phyloP scores from a whole-genome alignment of 1,284 basidiomycete genomes.

The Ganoderma leucocontextum region DNA sequence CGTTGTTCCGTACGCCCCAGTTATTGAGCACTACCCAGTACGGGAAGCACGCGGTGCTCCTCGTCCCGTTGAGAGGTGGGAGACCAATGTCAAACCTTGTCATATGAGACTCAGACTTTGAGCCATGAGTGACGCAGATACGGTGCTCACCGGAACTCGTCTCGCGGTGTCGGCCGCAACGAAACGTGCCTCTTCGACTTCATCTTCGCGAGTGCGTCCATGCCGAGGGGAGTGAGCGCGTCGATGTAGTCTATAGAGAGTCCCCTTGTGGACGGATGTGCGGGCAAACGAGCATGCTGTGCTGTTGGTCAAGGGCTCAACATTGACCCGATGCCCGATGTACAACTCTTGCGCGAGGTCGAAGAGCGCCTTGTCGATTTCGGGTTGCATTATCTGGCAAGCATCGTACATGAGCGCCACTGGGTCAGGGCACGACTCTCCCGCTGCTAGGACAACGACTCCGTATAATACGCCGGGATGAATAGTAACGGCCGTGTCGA shows the following conservation, averaged over 20 bases:
- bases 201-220: conserved; percentile 40
- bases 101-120: not conserved
- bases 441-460: conserved; percentile 54
- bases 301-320: conserved; percentile 27
- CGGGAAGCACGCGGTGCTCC: conserved; percentile 45
- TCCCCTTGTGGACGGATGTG: conserved; percentile 44
- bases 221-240: conserved; percentile 43
- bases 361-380: conserved; percentile 47
- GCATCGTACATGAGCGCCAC: conserved; percentile 47
- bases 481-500: conserved; percentile 53
- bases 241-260: conserved; percentile 47
- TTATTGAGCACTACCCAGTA: conserved; percentile 37
- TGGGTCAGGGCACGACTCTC: conserved; percentile 46
- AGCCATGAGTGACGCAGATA: not conserved
- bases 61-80: conserved; percentile 44
- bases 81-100: too few relatives aligned
- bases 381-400: conserved; percentile 50
- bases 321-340: conserved; percentile 46
- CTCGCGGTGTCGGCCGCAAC: conserved; percentile 47
- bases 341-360: conserved; percentile 43
- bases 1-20: conserved; percentile 35
- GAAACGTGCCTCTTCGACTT: conserved; percentile 39
- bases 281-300: conserved; percentile 32
- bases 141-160: conserved; percentile 48
- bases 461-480: conserved; percentile 56